Percentiles rank a stretch among this genome's conserved stretches.
These are phyloP conservation scores for Talaromyces wortmannii DNA, from an alignment of 495 filamentous ascomycete species.

Conservation along the genomic window DNA sequence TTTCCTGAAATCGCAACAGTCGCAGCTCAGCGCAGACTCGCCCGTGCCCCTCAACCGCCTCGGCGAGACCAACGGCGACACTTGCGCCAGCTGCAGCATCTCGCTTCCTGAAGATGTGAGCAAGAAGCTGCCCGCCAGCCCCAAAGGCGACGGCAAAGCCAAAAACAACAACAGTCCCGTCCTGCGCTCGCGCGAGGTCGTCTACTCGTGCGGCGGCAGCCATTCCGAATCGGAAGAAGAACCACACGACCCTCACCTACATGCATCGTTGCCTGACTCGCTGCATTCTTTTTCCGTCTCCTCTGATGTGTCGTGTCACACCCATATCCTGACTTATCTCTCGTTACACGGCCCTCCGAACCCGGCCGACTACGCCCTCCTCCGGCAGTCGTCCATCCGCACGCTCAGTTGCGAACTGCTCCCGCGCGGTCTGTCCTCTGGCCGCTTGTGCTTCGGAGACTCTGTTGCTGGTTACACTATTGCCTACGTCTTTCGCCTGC, in stretches of 20 bases:
- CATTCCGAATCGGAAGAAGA: constrained; percentile 35
- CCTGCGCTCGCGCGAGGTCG: constrained; percentile 44
- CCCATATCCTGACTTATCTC: constrained; percentile 78
- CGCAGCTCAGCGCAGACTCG: constrained; percentile 1
- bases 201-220: constrained; percentile 37
- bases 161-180: constrained; percentile 47
- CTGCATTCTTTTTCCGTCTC: constrained; percentile 36
- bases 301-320: constrained; percentile 53
- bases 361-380: constrained; percentile 71
- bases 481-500: constrained; percentile 85
- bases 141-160: constrained; percentile 21
- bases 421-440: constrained; percentile 66
- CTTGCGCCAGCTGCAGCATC: constrained; percentile 54
- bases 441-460: constrained; percentile 84
- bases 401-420: constrained; percentile 81
- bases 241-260: constrained; percentile 23
- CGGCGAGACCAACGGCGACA: constrained; percentile 34
- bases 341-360: constrained; percentile 74
- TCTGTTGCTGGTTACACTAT: constrained; percentile 78
- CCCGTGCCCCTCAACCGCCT: constrained; percentile 24
- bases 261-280: constrained; percentile 36
- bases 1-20: constrained; percentile 28
- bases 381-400: constrained; percentile 79
- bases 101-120: constrained; percentile 47
- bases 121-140: constrained; percentile 46